Percentiles rank a stretch among this genome's conserved stretches.
Conservation (phyloP, 2,329 filamentous ascomycete species). For the Fusarium multiceps region DNA sequence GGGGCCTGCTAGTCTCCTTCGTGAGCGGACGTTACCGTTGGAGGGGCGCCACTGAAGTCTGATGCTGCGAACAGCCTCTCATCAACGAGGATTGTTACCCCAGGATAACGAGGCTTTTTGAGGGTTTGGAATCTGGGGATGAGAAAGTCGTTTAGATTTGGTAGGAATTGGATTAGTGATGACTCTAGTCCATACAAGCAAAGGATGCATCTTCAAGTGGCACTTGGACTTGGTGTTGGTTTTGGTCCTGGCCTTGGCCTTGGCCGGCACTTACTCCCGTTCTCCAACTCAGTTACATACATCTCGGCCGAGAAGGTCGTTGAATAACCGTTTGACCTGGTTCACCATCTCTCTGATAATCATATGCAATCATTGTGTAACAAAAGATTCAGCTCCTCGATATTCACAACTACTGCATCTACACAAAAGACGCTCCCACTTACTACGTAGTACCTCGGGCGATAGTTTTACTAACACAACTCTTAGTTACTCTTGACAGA, state of each 20-base stretch:
- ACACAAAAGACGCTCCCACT: not conserved
- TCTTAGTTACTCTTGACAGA: not conserved
- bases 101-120: conserved; percentile 6
- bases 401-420: not conserved
- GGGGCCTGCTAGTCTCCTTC: not conserved
- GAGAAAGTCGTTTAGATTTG: not conserved
- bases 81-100: conserved; percentile 12
- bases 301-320: not conserved
- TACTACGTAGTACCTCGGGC: conserved; percentile 6
- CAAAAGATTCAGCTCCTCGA: not conserved
- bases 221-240: not conserved
- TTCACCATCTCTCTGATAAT: not conserved
- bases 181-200: not conserved
- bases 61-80: conserved; percentile 12
- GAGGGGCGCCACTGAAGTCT: conserved; percentile 14
- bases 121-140: conserved; percentile 11
- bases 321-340: not conserved
- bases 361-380: not conserved
- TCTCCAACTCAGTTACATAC: not conserved
- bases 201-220: not conserved
- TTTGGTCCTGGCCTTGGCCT: not conserved
- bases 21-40: conserved; percentile 36
- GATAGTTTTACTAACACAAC: not conserved
- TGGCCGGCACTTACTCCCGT: not conserved
- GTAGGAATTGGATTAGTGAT: not conserved